Percentiles rank a stretch among this genome's conserved stretches.
Conservation (phyloP, 352 stramenopile species). For the Phytophthora pini region DNA sequence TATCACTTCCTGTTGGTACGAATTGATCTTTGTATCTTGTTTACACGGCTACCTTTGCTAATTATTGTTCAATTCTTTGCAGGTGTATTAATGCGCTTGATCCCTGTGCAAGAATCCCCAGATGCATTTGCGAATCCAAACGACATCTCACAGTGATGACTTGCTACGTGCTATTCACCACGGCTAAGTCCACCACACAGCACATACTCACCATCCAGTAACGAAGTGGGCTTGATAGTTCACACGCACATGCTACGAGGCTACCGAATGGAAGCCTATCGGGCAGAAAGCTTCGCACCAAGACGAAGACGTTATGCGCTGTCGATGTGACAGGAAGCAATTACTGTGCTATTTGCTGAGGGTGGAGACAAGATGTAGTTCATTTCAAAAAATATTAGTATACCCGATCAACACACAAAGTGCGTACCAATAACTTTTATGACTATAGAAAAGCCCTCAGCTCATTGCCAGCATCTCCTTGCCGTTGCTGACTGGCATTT, state of each 20-base stretch:
- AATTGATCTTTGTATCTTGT: neutral
- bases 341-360: neutral
- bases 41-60: neutral
- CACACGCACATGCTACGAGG: no score
- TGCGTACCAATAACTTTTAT: neutral
- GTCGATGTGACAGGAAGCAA: neutral
- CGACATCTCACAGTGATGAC: slow-evolving; percentile 53
- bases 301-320: slow-evolving; percentile 6
- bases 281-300: slow-evolving; percentile 11
- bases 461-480: slow-evolving; percentile 15
- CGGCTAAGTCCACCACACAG: neutral
- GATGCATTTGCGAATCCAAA: slow-evolving; percentile 82
- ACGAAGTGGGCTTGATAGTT: no score
- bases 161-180: no score
- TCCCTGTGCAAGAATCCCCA: slow-evolving; percentile 69
- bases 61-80: neutral
- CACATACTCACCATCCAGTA: neutral
- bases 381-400: slow-evolving; percentile 42
- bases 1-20: slow-evolving; percentile 79
- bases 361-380: slow-evolving; percentile 22
- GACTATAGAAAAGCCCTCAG: slow-evolving; percentile 49
- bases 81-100: slow-evolving; percentile 81
- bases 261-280: neutral
- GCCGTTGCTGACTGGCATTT: slow-evolving; percentile 27
- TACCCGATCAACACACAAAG: slow-evolving; percentile 30